These are phyloP conservation scores for Dysphania ambrosioides DNA, from an alignment of 148 eudicot species.

Conservation along the genomic window DNA sequence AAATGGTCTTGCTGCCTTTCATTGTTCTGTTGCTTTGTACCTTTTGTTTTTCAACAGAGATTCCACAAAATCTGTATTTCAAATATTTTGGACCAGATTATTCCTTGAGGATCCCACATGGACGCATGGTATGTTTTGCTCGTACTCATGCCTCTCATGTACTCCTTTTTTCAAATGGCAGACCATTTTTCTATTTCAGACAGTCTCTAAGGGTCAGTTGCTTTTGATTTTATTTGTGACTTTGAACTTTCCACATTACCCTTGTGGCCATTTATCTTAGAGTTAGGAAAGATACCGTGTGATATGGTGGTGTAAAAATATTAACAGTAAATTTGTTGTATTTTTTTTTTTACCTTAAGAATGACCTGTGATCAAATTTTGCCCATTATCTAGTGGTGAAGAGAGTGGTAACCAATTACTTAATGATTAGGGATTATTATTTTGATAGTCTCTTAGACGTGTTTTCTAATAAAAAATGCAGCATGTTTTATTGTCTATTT, in stretches of 20 bases:
- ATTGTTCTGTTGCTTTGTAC: background rate
- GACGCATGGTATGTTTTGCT: constrained; percentile 66
- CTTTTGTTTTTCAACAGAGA: constrained; percentile 56
- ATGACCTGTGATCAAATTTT: background rate
- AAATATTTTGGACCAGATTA: constrained; percentile 89
- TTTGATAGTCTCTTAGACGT: background rate
- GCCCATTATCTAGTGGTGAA: no score
- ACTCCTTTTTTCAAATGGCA: background rate
- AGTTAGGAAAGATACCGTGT: background rate
- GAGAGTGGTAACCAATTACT: no score
- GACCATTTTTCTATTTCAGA: background rate
- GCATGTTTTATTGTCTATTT: background rate
- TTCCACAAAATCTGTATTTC: constrained; percentile 85
- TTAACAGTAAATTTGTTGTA: no score
- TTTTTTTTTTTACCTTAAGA: no score
- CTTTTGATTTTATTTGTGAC: background rate
- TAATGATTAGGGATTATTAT: background rate
- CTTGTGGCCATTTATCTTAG: background rate
- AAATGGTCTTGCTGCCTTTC: background rate
- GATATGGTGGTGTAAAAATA: background rate
- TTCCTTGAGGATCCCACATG: constrained; percentile 71
- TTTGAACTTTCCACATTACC: background rate
- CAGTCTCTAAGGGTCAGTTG: background rate
- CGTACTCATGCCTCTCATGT: constrained; percentile 5
- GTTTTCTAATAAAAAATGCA: background rate